These are phyloP conservation scores for Austroboletus novae-zelandiae DNA, from an alignment of 1,284 basidiomycete genomes.

Conservation along the genomic window DNA sequence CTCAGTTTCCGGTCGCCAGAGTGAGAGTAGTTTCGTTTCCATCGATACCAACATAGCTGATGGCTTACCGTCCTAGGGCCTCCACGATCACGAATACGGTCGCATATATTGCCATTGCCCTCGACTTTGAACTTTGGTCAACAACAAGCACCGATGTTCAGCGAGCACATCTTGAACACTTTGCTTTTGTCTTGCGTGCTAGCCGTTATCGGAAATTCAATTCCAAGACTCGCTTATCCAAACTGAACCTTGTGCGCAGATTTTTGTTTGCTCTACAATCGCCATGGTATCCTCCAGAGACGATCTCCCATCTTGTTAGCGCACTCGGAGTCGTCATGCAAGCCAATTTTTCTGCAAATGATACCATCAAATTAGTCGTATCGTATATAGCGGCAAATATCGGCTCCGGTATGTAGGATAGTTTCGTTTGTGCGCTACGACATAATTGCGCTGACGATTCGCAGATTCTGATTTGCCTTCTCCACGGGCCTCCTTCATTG, in stretches of 20 bases:
- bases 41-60: conserved; percentile 6
- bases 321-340: conserved; percentile 57
- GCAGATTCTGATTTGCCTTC: conserved; percentile 34
- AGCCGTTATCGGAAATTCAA: conserved; percentile 80
- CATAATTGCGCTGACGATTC: background rate
- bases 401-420: conserved; percentile 55
- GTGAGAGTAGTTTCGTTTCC: conserved; percentile 41
- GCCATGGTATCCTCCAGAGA: conserved; percentile 63
- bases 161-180: conserved; percentile 76
- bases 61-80: conserved; percentile 41
- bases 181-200: conserved; percentile 65
- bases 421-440: background rate
- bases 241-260: conserved; percentile 71
- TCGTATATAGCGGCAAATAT: conserved; percentile 84
- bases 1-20: conserved; percentile 79
- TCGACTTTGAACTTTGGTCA: conserved; percentile 92
- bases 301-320: conserved; percentile 56
- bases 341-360: conserved; percentile 65
- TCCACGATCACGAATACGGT: conserved; percentile 82
- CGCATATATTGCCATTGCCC: conserved; percentile 80
- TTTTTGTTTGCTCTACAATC: conserved; percentile 81
- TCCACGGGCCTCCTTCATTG: conserved; percentile 44
- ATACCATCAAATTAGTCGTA: conserved; percentile 80
- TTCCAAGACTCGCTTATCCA: conserved; percentile 62
- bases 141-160: conserved; percentile 69